Evolutionary conservation across 495 filamentous ascomycete genomes (phyloP).

Genomic region (Penicillium roqueforti): DNA sequence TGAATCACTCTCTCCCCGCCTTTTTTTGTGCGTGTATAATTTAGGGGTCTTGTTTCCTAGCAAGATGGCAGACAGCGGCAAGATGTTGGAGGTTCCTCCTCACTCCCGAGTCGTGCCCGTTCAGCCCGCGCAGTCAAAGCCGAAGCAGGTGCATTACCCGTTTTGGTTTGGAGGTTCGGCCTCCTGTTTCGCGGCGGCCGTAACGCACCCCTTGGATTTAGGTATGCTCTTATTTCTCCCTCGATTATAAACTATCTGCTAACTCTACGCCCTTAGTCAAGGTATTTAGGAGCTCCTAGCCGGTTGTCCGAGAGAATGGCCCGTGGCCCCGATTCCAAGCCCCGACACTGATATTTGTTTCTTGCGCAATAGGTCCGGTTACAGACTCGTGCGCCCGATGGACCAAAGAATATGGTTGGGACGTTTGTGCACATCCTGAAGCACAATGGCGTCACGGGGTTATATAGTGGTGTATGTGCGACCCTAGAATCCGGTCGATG

Average conservation of each 20-base stretch:
- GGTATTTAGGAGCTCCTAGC: constrained; percentile 31
- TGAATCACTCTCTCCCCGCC: constrained; percentile 9
- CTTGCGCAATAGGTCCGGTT: constrained; percentile 65
- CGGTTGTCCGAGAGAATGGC: constrained; percentile 7
- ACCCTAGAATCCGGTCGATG: neutral
- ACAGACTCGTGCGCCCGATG: constrained; percentile 69
- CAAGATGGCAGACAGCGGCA: constrained; percentile 41
- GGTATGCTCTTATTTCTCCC: constrained; percentile 30
- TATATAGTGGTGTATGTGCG: constrained; percentile 71
- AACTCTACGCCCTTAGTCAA: constrained; percentile 40
- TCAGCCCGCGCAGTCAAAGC: constrained; percentile 21
- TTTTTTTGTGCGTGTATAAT: constrained; percentile 2
- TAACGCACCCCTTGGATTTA: constrained; percentile 86
- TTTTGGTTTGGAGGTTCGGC: constrained; percentile 97
- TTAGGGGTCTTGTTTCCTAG: constrained; percentile 24
- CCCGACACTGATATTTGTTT: constrained; percentile 15
- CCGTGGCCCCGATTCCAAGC: constrained; percentile 1
- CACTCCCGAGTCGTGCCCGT: constrained; percentile 24
- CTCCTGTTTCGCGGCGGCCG: constrained; percentile 80
- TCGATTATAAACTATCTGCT: constrained; percentile 11
- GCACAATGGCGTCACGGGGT: constrained; percentile 61
- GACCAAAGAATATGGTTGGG: constrained; percentile 69
- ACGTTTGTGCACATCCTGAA: constrained; percentile 74
- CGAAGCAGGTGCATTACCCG: constrained; percentile 58
- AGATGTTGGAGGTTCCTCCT: constrained; percentile 32